phyloP scores from a whole-genome alignment of 2,329 filamentous ascomycete genomes.

The Colletotrichum graminicola region DNA sequence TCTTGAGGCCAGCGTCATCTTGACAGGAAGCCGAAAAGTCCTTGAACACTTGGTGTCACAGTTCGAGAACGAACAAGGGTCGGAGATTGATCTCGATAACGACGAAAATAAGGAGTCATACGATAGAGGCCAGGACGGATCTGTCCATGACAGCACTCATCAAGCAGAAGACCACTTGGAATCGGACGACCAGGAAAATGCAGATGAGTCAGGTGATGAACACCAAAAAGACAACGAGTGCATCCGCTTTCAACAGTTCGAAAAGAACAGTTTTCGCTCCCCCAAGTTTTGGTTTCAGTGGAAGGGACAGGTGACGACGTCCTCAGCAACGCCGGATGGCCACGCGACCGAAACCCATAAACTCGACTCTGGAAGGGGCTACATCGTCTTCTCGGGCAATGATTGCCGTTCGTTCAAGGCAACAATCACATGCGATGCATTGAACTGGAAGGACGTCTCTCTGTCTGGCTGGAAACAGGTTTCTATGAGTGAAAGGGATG shows the following conservation, averaged over 20 bases:
- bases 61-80: not conserved
- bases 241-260: slow-evolving; percentile 17
- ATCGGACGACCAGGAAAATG: not conserved
- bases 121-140: not conserved
- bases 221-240: not conserved
- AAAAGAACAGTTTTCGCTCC: slow-evolving; percentile 37
- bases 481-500: slow-evolving; percentile 31
- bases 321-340: not conserved
- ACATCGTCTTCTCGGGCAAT: slow-evolving; percentile 32
- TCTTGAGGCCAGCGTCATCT: slow-evolving; percentile 17
- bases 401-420: slow-evolving; percentile 34
- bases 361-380: slow-evolving; percentile 14
- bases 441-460: slow-evolving; percentile 28
- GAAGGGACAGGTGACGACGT: not conserved
- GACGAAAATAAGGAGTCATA: not conserved
- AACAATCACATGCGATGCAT: slow-evolving; percentile 16
- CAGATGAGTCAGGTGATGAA: not conserved
- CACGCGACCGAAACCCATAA: accelerated
- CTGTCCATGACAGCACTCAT: not conserved
- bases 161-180: not conserved
- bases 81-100: accelerated
- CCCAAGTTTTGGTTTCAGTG: slow-evolving; percentile 39
- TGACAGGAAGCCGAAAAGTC: slow-evolving; percentile 28
- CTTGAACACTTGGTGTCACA: slow-evolving; percentile 1
- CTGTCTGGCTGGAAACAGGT: slow-evolving; percentile 33